A percentile compares a stretch with the other conserved stretches of the same genome.
Conservation (phyloP, 345 rosid genomes). For the Corchorus olitorius region DNA sequence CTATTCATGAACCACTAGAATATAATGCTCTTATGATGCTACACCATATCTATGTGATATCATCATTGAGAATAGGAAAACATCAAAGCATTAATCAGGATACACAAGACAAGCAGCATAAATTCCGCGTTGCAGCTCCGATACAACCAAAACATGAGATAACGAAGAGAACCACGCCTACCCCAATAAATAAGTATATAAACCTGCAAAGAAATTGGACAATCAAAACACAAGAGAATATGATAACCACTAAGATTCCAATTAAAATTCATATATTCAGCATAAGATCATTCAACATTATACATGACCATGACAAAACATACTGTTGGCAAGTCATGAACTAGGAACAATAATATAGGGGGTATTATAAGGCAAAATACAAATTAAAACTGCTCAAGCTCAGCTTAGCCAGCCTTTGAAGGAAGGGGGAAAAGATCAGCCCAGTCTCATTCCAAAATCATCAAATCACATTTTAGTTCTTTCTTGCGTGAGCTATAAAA, state of each 20-base stretch:
- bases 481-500: not conserved
- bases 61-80: not conserved
- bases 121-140: constrained; percentile 72
- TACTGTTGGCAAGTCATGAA: not conserved
- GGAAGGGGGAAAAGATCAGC: not conserved
- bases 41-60: constrained; percentile 3
- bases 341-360: not conserved
- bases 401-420: not conserved
- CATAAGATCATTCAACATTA: not conserved
- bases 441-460: constrained; percentile 2
- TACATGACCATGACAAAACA: not conserved
- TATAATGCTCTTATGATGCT: not conserved
- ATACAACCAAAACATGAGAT: constrained; percentile 92
- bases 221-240: constrained; percentile 4
- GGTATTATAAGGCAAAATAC: not conserved
- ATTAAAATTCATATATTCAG: not conserved
- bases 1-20: not conserved
- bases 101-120: constrained; percentile 97
- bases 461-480: constrained; percentile 2
- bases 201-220: constrained; percentile 63
- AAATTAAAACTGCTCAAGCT: constrained; percentile 9
- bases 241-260: constrained; percentile 2
- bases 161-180: constrained; percentile 78
- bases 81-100: constrained; percentile 44
- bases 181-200: constrained; percentile 80